Evolutionary conservation across 768 basidiomycete species (phyloP).

Genomic region (Auriscalpium vulgare): DNA sequence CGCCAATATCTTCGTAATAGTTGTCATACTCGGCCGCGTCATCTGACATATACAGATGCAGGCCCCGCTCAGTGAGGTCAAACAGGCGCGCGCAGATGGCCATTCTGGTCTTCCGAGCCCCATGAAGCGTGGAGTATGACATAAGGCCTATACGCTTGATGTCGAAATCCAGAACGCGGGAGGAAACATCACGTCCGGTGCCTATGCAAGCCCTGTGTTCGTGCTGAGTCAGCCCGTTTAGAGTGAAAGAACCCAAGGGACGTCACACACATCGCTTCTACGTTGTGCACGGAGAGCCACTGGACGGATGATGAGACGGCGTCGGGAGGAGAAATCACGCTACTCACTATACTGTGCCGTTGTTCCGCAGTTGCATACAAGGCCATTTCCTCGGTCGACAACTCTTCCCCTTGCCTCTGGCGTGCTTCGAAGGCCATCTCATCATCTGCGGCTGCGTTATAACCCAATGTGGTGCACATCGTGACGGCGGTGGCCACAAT

Average conservation of each 20-base stretch:
- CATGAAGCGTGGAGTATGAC: constrained; percentile 6
- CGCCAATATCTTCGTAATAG: constrained; percentile 8
- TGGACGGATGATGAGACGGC: neutral
- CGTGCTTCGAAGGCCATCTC: constrained; percentile 7
- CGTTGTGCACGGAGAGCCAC: constrained; percentile 13
- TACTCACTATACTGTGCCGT: constrained; percentile 5
- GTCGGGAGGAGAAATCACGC: neutral
- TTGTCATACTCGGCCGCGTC: constrained; percentile 6
- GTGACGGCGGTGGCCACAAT: constrained; percentile 35
- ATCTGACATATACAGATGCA: constrained; percentile 6
- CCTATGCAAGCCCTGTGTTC: constrained; percentile 12
- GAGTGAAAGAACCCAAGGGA: neutral
- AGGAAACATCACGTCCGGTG: constrained; percentile 11
- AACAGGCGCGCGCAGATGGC: constrained; percentile 6
- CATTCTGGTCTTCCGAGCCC: constrained; percentile 10
- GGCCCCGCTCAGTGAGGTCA: constrained; percentile 7
- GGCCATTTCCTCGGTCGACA: neutral
- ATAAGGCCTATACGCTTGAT: neutral
- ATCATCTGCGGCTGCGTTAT: constrained; percentile 15
- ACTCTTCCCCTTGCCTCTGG: constrained; percentile 1
- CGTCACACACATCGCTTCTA: constrained; percentile 11
- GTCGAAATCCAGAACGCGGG: neutral
- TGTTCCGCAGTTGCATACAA: neutral
- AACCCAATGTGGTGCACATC: constrained; percentile 38
- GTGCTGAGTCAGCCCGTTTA: neutral